These are phyloP conservation scores for Candida labiduridarum DNA, from an alignment of 1,139 yeast genomes.

Conservation along the genomic window DNA sequence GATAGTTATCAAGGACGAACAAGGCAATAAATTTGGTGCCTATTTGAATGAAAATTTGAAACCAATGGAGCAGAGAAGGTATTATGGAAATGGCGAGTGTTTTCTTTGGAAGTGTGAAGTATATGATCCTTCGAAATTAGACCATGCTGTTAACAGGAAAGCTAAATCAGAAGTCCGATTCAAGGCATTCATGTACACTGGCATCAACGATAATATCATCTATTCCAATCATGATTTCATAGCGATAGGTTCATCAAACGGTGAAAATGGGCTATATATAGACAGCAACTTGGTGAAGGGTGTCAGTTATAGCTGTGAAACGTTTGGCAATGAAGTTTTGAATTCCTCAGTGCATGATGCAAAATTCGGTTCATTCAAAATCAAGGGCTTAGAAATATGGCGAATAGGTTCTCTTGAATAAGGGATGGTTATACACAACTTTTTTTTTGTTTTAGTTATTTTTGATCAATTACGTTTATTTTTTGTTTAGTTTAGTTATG, in stretches of 20 bases:
- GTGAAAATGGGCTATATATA: conserved; percentile 90
- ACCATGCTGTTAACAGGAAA: conserved; percentile 13
- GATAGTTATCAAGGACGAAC: conserved; percentile 63
- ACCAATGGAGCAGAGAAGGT: conserved; percentile 70
- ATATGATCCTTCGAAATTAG: conserved; percentile 22
- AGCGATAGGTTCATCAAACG: conserved; percentile 87
- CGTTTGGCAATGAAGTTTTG: conserved; percentile 88
- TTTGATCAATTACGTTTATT: too few relatives aligned
- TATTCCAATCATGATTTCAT: conserved; percentile 79
- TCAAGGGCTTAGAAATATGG: conserved; percentile 88
- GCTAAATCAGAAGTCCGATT: conserved; percentile 39
- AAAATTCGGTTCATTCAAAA: conserved; percentile 58
- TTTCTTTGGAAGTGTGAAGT: conserved; percentile 78
- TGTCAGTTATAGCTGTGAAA: conserved; percentile 73
- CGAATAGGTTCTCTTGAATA: conserved; percentile 48
- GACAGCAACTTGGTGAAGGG: conserved; percentile 76
- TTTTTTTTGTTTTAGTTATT: neutral
- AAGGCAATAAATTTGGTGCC: conserved; percentile 76
- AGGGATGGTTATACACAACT: neutral
- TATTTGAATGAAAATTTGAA: conserved; percentile 75
- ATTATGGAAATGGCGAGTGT: conserved; percentile 94
- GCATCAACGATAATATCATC: conserved; percentile 81
- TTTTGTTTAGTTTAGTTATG: neutral
- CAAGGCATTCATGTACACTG: conserved; percentile 87
- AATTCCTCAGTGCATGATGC: conserved; percentile 37